These are phyloP conservation scores for Malassezia obtusa DNA, from an alignment of 1,284 basidiomycete species.

Conservation along the genomic window DNA sequence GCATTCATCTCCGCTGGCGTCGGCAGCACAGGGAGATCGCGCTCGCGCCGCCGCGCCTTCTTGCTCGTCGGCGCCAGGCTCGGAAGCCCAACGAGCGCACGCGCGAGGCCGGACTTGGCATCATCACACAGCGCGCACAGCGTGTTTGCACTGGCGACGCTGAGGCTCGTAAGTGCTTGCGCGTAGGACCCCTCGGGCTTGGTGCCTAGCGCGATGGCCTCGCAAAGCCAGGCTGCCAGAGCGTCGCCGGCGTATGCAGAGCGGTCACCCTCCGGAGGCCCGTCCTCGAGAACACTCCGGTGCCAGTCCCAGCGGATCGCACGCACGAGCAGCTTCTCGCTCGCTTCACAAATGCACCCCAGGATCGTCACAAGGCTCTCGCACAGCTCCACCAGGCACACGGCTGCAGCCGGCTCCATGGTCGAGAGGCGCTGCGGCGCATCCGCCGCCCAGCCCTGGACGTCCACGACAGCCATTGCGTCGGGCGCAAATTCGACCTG, in stretches of 20 bases:
- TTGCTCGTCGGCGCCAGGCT: constrained; percentile 6
- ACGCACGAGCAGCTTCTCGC: constrained; percentile 26
- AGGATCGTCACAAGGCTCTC: constrained; percentile 29
- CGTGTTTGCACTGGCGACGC: constrained; percentile 25
- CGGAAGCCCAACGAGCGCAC: constrained; percentile 23
- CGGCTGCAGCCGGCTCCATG: constrained; percentile 23
- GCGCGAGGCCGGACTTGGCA: constrained; percentile 13
- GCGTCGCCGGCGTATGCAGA: constrained; percentile 19
- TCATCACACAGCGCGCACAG: constrained; percentile 30
- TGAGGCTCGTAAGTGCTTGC: constrained; percentile 18
- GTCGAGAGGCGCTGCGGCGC: constrained; percentile 11
- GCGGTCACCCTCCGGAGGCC: constrained; percentile 10
- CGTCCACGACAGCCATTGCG: constrained; percentile 15
- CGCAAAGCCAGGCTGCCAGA: constrained; percentile 26
- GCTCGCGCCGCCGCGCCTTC: constrained; percentile 18
- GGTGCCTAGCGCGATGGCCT: constrained; percentile 22
- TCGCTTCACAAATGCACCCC: constrained; percentile 27
- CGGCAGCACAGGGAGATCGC: background rate
- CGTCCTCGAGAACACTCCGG: constrained; percentile 16
- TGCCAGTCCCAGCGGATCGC: constrained; percentile 28
- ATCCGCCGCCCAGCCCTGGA: constrained; percentile 14
- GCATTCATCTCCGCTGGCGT: constrained; percentile 21
- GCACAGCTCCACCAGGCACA: constrained; percentile 29
- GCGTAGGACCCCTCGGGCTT: background rate
- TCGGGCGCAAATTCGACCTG: constrained; percentile 17